Conservation (phyloP, 2,329 filamentous ascomycete species). For the Aspergillus awamori region DNA sequence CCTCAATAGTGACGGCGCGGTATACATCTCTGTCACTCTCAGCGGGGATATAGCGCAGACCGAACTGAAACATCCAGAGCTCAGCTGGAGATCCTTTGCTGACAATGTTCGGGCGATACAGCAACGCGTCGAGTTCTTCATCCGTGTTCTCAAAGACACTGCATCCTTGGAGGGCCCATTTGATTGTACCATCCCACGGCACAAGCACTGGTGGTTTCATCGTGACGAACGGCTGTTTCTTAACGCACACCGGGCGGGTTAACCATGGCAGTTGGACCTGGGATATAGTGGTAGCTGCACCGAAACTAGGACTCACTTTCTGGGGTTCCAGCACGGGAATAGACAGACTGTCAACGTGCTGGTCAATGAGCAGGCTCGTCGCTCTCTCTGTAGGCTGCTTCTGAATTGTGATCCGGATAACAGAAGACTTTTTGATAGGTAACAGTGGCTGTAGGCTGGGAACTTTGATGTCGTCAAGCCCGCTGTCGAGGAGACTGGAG, state of each 20-base stretch:
- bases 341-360: constrained; percentile 14
- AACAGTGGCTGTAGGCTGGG: constrained; percentile 17
- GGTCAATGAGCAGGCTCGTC: constrained; percentile 12
- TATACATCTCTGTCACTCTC: constrained; percentile 27
- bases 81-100: constrained; percentile 15
- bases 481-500: constrained; percentile 19
- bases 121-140: constrained; percentile 25
- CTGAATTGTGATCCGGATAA: neutral
- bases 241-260: neutral
- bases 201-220: neutral
- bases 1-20: constrained; percentile 34
- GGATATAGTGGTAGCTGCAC: neutral
- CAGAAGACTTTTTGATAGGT: neutral
- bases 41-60: constrained; percentile 34
- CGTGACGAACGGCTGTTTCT: neutral
- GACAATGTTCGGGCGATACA: constrained; percentile 14
- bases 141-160: constrained; percentile 26
- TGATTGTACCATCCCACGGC: constrained; percentile 28
- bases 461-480: constrained; percentile 23
- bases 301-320: constrained; percentile 11
- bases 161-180: constrained; percentile 25
- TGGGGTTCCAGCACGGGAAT: constrained; percentile 20
- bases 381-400: neutral
- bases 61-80: constrained; percentile 34
- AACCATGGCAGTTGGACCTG: neutral